These are phyloP conservation scores for Wickerhamiella cacticola DNA, from an alignment of 805 yeast species.

Conservation along the genomic window DNA sequence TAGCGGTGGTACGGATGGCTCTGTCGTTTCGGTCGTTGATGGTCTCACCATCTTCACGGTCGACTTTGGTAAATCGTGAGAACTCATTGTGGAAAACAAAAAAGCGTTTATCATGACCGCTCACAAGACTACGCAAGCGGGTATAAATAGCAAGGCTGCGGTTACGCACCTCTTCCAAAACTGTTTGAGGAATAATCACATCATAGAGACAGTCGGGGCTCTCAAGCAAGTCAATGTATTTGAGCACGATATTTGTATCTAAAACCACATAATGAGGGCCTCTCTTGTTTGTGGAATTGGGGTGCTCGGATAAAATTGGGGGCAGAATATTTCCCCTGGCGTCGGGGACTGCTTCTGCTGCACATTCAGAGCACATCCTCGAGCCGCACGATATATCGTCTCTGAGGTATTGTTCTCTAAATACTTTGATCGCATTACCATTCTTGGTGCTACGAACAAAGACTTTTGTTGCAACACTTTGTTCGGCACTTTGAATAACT, in stretches of 20 bases:
- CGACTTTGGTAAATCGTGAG: slow-evolving; percentile 53
- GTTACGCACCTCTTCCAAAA: slow-evolving; percentile 82
- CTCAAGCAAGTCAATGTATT: slow-evolving; percentile 83
- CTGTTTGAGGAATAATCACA: slow-evolving; percentile 91
- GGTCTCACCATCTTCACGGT: slow-evolving; percentile 52
- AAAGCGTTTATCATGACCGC: slow-evolving; percentile 59
- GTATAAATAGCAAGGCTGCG: slow-evolving; percentile 79
- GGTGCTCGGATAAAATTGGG: slow-evolving; percentile 53
- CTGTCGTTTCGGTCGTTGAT: slow-evolving; percentile 87
- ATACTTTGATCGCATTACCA: slow-evolving; percentile 83
- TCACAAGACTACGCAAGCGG: slow-evolving; percentile 62
- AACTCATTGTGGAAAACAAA: slow-evolving; percentile 92
- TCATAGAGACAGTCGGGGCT: slow-evolving; percentile 65
- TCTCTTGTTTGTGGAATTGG: slow-evolving; percentile 36
- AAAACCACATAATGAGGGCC: slow-evolving; percentile 72
- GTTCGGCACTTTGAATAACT: slow-evolving; percentile 10
- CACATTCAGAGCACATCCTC: slow-evolving; percentile 53
- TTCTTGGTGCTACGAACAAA: slow-evolving; percentile 73
- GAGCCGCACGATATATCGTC: slow-evolving; percentile 89
- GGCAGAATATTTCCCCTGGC: slow-evolving; percentile 55
- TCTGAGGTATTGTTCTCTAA: slow-evolving; percentile 87
- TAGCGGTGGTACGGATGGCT: slow-evolving; percentile 64
- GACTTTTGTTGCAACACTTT: slow-evolving; percentile 43
- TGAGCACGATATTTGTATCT: slow-evolving; percentile 80
- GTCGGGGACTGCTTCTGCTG: slow-evolving; percentile 35